These are phyloP conservation scores for Penicillium nucicola DNA, from an alignment of 495 filamentous ascomycete species.

Conservation along the genomic window DNA sequence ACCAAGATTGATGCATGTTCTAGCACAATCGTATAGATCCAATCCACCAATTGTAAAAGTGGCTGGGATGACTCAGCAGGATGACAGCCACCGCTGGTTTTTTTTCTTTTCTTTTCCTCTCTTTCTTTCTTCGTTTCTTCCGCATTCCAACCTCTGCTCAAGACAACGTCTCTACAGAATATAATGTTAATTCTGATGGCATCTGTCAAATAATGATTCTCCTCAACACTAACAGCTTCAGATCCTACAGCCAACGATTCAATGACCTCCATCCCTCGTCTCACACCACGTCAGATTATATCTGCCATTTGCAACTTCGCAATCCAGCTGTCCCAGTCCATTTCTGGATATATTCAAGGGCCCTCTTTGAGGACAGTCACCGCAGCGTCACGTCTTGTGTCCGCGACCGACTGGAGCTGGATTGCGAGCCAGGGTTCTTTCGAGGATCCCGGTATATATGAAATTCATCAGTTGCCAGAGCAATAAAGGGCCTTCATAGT, in stretches of 20 bases:
- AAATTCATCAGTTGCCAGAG: constrained; percentile 37
- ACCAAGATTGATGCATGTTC: too few species aligned
- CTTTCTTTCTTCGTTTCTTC: too few species aligned
- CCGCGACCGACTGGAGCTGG: constrained; percentile 48
- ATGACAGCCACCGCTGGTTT: neutral
- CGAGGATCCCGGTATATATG: constrained; percentile 6
- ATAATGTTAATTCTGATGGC: constrained; percentile 10
- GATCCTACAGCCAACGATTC: neutral
- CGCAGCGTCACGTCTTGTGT: constrained; percentile 45
- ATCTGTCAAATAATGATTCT: neutral
- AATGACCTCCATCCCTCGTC: neutral
- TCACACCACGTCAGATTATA: neutral
- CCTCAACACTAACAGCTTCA: neutral
- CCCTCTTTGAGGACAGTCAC: constrained; percentile 43
- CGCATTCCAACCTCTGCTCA: neutral
- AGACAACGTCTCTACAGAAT: neutral
- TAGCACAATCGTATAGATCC: too few species aligned
- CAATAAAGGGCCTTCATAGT: constrained; percentile 52
- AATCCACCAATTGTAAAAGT: too few species aligned
- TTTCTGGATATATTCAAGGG: constrained; percentile 23
- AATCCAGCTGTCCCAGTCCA: constrained; percentile 43
- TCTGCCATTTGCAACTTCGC: constrained; percentile 28
- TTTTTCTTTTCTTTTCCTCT: neutral
- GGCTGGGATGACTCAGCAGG: too few species aligned
- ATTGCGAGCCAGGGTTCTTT: constrained; percentile 24